Base-by-base conservation (phyloP, 352 stramenopile species). In the Phytopythium cucurbitacearum region DNA sequence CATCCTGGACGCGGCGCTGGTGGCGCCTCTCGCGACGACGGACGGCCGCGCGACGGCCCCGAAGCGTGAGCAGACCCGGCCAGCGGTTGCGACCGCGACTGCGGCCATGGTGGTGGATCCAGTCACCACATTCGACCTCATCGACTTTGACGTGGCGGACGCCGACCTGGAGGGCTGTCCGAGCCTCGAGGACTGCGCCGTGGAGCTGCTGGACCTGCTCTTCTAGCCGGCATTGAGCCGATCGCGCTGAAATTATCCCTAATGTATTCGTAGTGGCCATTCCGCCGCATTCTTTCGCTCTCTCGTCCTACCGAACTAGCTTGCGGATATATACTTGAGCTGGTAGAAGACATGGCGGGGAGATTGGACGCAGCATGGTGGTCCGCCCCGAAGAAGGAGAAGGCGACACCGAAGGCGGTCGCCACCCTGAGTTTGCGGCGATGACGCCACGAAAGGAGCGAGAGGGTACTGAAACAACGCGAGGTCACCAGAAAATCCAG, bases 181-280 rank as follows among this genome's bases (percentile, higher is more conserved):
- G 35, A 81, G 69, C 16, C 66, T 89, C 1, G 73, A 89, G 38
- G 78, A 85, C 49, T 89, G 76, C 45, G 78, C 73, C 38, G 78
- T 74, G 35, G 77, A 80, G 50, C 64, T 89, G 35, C 71, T 87
- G 56, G 78, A 89, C 16, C 59, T 89, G 59, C 72, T 89, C 38
- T 87, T 84, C 51, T 80, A 53, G 73, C 33, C 39, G 10, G 21
- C 21, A 28, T 28, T 28, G 21, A 28, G 21, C 21, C 21, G 21
- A 28, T 28, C 21, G 21, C 43, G 3, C 21, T 42, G 9, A 28
- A 28, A 28, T 28, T 28, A 28, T 28, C 21, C 21, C 21, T 28
- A 28, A 28, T 28, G 21, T 28, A 28, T 28, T 28, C 21, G 21
- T 28, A 28, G 21, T 28, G 21, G 21, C 21, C 21, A 28, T 28